These are phyloP conservation scores for Lophium mytilinum DNA, from an alignment of 495 filamentous ascomycete genomes.

Conservation along the genomic window DNA sequence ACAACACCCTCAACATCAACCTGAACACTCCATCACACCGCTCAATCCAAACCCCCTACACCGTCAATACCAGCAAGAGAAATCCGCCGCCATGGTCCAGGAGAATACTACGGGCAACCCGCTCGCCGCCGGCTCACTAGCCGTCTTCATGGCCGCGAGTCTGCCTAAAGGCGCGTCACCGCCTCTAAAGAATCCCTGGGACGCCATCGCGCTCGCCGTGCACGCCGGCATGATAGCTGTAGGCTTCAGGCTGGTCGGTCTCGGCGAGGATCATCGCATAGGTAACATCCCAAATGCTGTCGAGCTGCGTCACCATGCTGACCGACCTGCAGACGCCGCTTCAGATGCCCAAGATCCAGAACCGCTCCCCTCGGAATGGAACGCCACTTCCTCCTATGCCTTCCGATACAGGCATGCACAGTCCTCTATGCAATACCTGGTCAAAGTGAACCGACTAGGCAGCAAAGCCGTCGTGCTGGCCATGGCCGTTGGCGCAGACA, in stretches of 20 bases:
- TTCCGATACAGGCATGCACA: slow-evolving; percentile 90
- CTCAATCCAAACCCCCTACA: too few relatives aligned
- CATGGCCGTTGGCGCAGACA: slow-evolving; percentile 69
- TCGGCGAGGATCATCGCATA: slow-evolving; percentile 68
- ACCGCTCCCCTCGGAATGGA: slow-evolving; percentile 73
- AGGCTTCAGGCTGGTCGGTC: slow-evolving; percentile 73
- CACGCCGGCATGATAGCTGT: slow-evolving; percentile 78
- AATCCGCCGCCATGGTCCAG: slow-evolving; percentile 14
- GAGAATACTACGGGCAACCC: slow-evolving; percentile 24
- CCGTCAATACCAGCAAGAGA: too few relatives aligned
- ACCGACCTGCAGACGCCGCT: slow-evolving; percentile 36
- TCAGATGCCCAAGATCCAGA: slow-evolving; percentile 38
- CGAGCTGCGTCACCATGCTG: not conserved
- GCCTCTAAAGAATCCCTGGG: slow-evolving; percentile 67
- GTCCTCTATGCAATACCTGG: slow-evolving; percentile 73
- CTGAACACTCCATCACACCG: too few relatives aligned
- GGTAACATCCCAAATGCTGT: slow-evolving; percentile 35
- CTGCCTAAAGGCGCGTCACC: slow-evolving; percentile 42
- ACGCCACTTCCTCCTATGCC: slow-evolving; percentile 56
- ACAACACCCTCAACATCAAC: too few relatives aligned
- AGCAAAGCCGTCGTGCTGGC: slow-evolving; percentile 75
- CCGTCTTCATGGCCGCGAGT: slow-evolving; percentile 47
- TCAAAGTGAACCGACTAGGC: slow-evolving; percentile 76
- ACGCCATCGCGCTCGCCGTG: slow-evolving; percentile 74
- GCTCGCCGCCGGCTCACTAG: slow-evolving; percentile 31